Percentiles rank a stretch among this genome's conserved stretches.
phyloP scores from a whole-genome alignment of 2,329 filamentous ascomycete species.

The Colletotrichum kahawae region DNA sequence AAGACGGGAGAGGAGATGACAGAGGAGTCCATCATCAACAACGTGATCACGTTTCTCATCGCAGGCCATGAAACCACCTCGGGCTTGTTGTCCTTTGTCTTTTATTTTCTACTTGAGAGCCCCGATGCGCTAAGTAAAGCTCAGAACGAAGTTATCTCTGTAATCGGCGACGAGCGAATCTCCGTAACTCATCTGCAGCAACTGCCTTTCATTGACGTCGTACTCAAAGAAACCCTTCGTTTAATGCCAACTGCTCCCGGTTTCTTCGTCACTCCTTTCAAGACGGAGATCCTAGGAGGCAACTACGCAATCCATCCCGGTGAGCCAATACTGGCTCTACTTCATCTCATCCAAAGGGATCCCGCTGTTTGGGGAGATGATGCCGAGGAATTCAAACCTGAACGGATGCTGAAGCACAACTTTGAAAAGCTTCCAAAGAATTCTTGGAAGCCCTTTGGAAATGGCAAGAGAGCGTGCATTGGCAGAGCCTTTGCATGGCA shows the following conservation, averaged over 20 bases:
- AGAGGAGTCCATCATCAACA: neutral
- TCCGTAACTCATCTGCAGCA: neutral
- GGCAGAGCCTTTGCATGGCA: constrained; percentile 60
- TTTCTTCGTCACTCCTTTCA: constrained; percentile 30
- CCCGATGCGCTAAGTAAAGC: accelerated
- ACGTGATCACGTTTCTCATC: neutral
- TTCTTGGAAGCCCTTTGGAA: constrained; percentile 58
- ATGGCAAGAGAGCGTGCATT: constrained; percentile 55
- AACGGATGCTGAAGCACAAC: constrained; percentile 55
- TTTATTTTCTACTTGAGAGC: neutral
- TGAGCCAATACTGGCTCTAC: constrained; percentile 45
- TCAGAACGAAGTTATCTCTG: accelerated
- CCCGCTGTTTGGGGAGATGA: constrained; percentile 60
- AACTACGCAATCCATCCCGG: constrained; percentile 56
- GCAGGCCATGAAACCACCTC: neutral
- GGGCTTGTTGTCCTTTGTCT: accelerated
- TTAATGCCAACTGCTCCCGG: constrained; percentile 28
- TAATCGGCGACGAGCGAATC: accelerated
- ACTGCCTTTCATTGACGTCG: neutral
- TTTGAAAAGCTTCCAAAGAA: neutral
- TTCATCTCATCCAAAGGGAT: constrained; percentile 58
- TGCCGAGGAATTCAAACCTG: constrained; percentile 61
- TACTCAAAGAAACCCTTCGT: constrained; percentile 47
- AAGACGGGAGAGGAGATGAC: neutral
- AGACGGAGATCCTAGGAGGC: constrained; percentile 51